Evolutionary conservation across 176 grass and related monocot species (phyloP).

Genomic region (Ananas comosus): DNA sequence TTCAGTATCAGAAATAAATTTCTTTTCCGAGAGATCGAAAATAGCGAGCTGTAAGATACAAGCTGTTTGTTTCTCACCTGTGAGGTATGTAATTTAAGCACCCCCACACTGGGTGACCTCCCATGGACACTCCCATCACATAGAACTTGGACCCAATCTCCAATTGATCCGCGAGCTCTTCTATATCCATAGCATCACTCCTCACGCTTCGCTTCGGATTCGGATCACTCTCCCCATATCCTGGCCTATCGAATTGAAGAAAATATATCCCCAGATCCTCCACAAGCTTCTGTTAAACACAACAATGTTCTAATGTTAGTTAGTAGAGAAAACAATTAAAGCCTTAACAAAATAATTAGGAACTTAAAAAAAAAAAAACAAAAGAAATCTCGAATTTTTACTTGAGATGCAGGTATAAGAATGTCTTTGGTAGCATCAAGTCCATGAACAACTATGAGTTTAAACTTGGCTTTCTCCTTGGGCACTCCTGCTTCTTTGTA

Average conservation of each 20-base stretch:
- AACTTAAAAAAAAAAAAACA: not conserved
- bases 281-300: constrained; percentile 29
- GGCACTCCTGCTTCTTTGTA: constrained; percentile 50
- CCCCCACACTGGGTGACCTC: constrained; percentile 42
- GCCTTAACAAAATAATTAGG: not conserved
- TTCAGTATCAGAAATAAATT: too few species aligned
- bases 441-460: constrained; percentile 38
- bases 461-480: constrained; percentile 41
- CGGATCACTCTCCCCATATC: constrained; percentile 61
- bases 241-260: constrained; percentile 51
- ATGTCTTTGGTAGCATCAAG: constrained; percentile 39
- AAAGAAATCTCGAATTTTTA: not conserved
- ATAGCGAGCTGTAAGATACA: too few species aligned
- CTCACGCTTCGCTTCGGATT: constrained; percentile 37
- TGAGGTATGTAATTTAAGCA: constrained; percentile 64
- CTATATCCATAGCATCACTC: constrained; percentile 48
- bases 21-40: too few species aligned
- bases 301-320: too few species aligned
- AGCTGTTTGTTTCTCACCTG: constrained; percentile 20
- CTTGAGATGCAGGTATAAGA: constrained; percentile 30
- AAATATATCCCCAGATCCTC: constrained; percentile 44
- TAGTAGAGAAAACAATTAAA: not conserved
- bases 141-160: constrained; percentile 52
- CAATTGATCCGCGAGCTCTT: constrained; percentile 47
- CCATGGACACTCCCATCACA: constrained; percentile 46